These are phyloP conservation scores for Sequoiadendron giganteum DNA, from an alignment of 75 land plant species.

Conservation along the genomic window DNA sequence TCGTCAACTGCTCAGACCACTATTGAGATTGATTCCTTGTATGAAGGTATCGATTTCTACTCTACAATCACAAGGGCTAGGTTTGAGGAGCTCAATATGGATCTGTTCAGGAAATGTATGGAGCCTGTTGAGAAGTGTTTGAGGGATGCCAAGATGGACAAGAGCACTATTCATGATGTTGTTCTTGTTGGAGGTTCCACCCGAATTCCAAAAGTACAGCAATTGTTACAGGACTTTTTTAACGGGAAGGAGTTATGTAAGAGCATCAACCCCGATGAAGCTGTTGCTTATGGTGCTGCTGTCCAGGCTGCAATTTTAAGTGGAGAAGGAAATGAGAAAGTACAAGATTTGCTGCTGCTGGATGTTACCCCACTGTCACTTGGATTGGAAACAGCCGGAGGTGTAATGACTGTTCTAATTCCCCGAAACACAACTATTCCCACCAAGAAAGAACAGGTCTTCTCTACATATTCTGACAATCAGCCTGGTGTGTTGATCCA, in stretches of 20 bases:
- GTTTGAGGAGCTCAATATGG: slow-evolving; percentile 51
- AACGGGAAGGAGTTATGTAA: slow-evolving; percentile 67
- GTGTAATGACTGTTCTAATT: slow-evolving; percentile 48
- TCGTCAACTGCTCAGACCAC: slow-evolving; percentile 57
- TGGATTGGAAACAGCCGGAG: slow-evolving; percentile 50
- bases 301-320: slow-evolving; percentile 55
- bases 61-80: slow-evolving; percentile 47
- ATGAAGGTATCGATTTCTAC: slow-evolving; percentile 57
- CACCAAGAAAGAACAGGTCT: slow-evolving; percentile 49
- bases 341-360: slow-evolving; percentile 34
- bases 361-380: slow-evolving; percentile 42
- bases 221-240: slow-evolving; percentile 49
- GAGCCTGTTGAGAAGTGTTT: slow-evolving; percentile 65
- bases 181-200: slow-evolving; percentile 60
- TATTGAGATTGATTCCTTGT: slow-evolving; percentile 43
- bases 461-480: slow-evolving; percentile 49
- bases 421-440: slow-evolving; percentile 53
- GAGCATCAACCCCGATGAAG: slow-evolving; percentile 56
- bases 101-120: slow-evolving; percentile 56
- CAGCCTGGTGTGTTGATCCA: slow-evolving; percentile 50
- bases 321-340: slow-evolving; percentile 46
- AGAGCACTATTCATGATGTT: slow-evolving; percentile 36
- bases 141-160: slow-evolving; percentile 58
- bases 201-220: slow-evolving; percentile 51
- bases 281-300: slow-evolving; percentile 50